Evolutionary conservation across 2,329 filamentous ascomycete species (phyloP).

Genomic region (Cryphonectria naterciae): DNA sequence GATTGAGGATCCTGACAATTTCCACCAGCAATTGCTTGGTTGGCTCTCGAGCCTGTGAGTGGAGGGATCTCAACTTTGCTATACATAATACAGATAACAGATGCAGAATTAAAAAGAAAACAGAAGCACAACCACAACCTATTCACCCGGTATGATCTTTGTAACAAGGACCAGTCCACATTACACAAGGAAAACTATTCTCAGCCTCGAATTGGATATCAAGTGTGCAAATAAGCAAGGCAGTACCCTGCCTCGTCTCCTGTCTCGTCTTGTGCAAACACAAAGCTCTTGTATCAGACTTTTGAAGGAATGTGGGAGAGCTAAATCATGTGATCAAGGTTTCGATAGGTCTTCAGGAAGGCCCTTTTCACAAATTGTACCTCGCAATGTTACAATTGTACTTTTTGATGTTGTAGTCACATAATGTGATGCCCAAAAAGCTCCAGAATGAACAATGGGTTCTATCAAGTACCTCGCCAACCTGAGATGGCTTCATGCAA

Average conservation of each 20-base stretch:
- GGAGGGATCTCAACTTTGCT: not conserved
- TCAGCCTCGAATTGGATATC: not conserved
- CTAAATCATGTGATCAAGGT: not conserved
- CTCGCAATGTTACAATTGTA: not conserved
- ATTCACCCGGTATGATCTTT: no score
- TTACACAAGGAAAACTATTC: not conserved
- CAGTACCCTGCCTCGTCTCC: not conserved
- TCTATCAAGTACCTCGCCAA: not conserved
- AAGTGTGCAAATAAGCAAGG: not conserved
- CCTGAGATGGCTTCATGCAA: not conserved
- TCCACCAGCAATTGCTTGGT: constrained; percentile 49
- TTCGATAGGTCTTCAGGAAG: not conserved
- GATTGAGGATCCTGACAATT: constrained; percentile 52
- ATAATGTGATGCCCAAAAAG: not conserved
- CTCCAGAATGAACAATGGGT: not conserved
- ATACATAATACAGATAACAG: no score
- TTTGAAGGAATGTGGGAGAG: not conserved
- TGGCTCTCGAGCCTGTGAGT: constrained; percentile 43
- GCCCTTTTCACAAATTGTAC: not conserved
- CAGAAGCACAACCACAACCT: not conserved
- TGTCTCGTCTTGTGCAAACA: not conserved
- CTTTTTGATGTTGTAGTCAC: not conserved
- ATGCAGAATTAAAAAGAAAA: not conserved
- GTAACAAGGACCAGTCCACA: no score
- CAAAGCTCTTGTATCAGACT: not conserved